phyloP scores from a whole-genome alignment of 768 basidiomycete species.

The Kwoniella dejecticola region DNA sequence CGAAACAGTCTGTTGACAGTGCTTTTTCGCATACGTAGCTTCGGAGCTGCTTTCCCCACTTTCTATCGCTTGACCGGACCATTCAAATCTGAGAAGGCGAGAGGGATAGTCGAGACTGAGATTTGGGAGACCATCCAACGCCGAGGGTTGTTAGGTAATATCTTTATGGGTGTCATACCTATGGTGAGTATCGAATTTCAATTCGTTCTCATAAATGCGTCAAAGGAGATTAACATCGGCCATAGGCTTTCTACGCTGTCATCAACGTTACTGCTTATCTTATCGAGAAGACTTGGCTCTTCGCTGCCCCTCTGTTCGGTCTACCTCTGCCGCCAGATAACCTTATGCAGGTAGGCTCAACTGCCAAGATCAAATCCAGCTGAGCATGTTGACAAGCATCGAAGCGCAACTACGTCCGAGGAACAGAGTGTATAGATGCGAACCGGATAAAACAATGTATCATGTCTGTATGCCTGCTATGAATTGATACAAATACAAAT shows the following conservation, averaged over 20 bases:
- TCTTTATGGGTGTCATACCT: slow-evolving; percentile 64
- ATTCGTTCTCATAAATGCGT: background rate
- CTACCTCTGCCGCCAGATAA: slow-evolving; percentile 8
- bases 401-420: no score
- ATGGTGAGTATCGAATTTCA: slow-evolving; percentile 37
- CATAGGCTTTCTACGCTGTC: slow-evolving; percentile 32
- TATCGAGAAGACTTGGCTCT: slow-evolving; percentile 23
- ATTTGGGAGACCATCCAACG: slow-evolving; percentile 66
- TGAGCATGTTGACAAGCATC: no score
- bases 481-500: background rate
- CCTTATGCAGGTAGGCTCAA: background rate
- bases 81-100: slow-evolving; percentile 58
- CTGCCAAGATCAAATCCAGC: slow-evolving; percentile 6
- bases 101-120: slow-evolving; percentile 61
- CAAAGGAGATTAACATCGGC: background rate
- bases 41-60: slow-evolving; percentile 65
- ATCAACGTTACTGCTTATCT: slow-evolving; percentile 27
- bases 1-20: no score
- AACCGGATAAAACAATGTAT: background rate
- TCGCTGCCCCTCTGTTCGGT: slow-evolving; percentile 22
- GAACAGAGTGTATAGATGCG: no score
- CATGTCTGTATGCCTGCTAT: background rate
- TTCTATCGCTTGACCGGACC: slow-evolving; percentile 66
- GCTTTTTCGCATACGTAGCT: slow-evolving; percentile 54
- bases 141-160: slow-evolving; percentile 62